Conservation (phyloP, 1,139 yeast species). For the Nakaseomyces sp. region DNA sequence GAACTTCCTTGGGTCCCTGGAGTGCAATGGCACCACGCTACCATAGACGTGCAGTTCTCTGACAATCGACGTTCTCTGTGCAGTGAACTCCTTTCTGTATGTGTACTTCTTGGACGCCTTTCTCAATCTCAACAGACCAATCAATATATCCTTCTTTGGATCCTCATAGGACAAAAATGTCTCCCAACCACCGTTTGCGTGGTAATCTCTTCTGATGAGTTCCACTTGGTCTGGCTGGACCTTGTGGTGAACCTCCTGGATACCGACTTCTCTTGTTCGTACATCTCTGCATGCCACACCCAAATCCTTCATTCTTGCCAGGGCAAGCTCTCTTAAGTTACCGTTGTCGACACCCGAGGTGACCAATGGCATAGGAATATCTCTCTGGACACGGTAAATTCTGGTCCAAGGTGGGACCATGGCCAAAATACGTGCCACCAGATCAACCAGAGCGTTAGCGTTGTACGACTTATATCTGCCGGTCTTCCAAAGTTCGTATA, state of each 20-base stretch:
- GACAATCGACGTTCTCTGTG: conserved; percentile 83
- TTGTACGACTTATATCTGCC: conserved; percentile 91
- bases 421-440: conserved; percentile 91
- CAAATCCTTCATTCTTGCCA: conserved; percentile 96
- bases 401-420: conserved; percentile 99
- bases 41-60: conserved; percentile 97
- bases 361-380: conserved; percentile 98
- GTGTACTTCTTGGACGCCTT: conserved; percentile 86
- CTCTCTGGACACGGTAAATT: conserved; percentile 95
- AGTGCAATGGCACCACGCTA: conserved; percentile 91
- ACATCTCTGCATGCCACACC: conserved; percentile 95
- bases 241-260: conserved; percentile 95
- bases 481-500: conserved; percentile 94
- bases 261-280: conserved; percentile 98
- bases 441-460: conserved; percentile 86
- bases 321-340: conserved; percentile 85
- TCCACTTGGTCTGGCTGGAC: conserved; percentile 97
- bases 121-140: conserved; percentile 81
- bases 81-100: conserved; percentile 76
- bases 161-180: conserved; percentile 94
- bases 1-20: conserved; percentile 95
- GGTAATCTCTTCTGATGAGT: conserved; percentile 86
- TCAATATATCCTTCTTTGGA: conserved; percentile 90
- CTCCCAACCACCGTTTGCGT: conserved; percentile 99
- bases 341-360: conserved; percentile 98